Conservation (phyloP, 1,284 basidiomycete genomes). For the Boletus semigastroideus region DNA sequence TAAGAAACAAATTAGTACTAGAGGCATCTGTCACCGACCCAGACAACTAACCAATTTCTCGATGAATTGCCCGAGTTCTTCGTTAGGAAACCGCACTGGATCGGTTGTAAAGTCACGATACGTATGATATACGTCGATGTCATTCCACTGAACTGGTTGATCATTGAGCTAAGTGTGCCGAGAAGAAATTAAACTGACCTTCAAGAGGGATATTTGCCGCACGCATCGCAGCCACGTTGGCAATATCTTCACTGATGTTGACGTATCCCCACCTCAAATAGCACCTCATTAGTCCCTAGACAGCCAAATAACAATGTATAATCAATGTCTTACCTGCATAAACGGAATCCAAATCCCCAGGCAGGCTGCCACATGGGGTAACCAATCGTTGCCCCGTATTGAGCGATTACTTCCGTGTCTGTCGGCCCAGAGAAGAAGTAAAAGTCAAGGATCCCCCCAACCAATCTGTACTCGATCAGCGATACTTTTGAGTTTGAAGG, state of each 20-base stretch:
- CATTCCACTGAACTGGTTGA: constrained; percentile 67
- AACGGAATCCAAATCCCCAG: constrained; percentile 72
- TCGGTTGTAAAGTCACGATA: constrained; percentile 70
- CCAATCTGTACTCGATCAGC: constrained; percentile 61
- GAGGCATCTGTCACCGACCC: background rate
- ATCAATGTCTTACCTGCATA: constrained; percentile 50
- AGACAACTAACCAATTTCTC: constrained; percentile 49
- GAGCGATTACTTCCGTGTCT: constrained; percentile 63
- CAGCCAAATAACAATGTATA: background rate
- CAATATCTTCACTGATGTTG: constrained; percentile 45
- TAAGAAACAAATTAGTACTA: too few relatives aligned
- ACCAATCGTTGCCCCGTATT: constrained; percentile 62
- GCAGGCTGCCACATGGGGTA: constrained; percentile 65
- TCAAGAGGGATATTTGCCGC: constrained; percentile 65
- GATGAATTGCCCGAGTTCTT: constrained; percentile 62
- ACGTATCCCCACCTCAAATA: constrained; percentile 54
- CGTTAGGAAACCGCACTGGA: constrained; percentile 59
- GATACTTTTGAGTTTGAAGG: constrained; percentile 50
- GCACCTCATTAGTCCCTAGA: background rate
- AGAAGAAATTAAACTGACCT: constrained; percentile 37
- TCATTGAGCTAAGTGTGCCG: too few relatives aligned
- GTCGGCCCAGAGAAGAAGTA: constrained; percentile 72
- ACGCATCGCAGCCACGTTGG: constrained; percentile 59
- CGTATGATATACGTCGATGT: constrained; percentile 71
- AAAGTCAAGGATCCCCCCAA: constrained; percentile 67